These are phyloP conservation scores for Paracorniculantispora psalliotae DNA, from an alignment of 2,329 filamentous ascomycete species.

Conservation along the genomic window DNA sequence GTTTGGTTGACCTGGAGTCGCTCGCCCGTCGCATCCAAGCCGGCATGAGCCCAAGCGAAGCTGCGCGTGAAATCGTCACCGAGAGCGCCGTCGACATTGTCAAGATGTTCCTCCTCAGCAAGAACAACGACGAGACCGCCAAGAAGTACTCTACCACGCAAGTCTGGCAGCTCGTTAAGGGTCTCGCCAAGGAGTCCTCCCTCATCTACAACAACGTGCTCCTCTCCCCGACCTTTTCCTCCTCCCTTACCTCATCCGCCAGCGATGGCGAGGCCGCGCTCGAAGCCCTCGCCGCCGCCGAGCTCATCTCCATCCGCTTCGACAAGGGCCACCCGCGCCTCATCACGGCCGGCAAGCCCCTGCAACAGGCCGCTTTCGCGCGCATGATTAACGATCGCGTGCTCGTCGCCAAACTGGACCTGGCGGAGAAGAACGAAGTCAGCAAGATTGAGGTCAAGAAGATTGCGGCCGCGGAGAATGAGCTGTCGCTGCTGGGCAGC, in stretches of 20 bases:
- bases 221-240: conserved; percentile 68
- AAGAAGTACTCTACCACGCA: conserved; percentile 77
- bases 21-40: conserved; percentile 84
- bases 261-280: conserved; percentile 68
- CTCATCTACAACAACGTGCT: conserved; percentile 84
- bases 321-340: conserved; percentile 70
- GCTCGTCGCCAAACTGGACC: conserved; percentile 66
- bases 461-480: conserved; percentile 74
- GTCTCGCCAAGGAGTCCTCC: conserved; percentile 61
- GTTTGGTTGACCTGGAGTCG: conserved; percentile 92
- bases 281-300: conserved; percentile 74
- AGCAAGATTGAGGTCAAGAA: conserved; percentile 66
- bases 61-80: conserved; percentile 82
- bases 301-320: conserved; percentile 74
- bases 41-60: conserved; percentile 75
- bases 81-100: conserved; percentile 86
- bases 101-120: conserved; percentile 82
- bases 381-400: conserved; percentile 66
- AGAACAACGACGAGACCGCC: conserved; percentile 39
- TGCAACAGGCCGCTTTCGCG: conserved; percentile 80
- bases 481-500: conserved; percentile 65
- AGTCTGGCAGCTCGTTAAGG: conserved; percentile 83
- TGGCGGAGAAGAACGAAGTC: conserved; percentile 64
- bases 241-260: conserved; percentile 42
- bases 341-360: conserved; percentile 77